Evolutionary conservation across 2,329 filamentous ascomycete species (phyloP).

Genomic region (Fusarium beomiforme): DNA sequence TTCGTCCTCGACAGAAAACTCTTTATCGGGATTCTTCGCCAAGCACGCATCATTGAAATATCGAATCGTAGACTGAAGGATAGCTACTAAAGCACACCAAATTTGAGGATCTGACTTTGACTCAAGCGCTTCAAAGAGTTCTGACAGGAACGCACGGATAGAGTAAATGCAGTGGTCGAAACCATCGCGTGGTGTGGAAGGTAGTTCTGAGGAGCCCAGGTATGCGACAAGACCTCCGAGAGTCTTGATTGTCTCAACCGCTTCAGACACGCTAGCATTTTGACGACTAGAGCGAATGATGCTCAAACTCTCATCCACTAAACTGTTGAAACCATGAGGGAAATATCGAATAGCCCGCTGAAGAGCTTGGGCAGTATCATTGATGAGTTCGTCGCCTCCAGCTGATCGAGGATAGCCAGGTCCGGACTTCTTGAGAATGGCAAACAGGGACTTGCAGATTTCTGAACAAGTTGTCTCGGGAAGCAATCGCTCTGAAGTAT

Average conservation of each 20-base stretch:
- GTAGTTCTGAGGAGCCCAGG: conserved; percentile 59
- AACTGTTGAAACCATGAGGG: conserved; percentile 47
- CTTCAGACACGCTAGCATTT: conserved; percentile 27
- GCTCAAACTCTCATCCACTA: conserved; percentile 45
- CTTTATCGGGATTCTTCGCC: conserved; percentile 33
- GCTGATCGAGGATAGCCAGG: conserved; percentile 26
- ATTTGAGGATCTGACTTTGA: conserved; percentile 45
- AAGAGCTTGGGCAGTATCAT: conserved; percentile 54
- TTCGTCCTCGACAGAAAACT: conserved; percentile 25
- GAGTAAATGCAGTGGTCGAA: conserved; percentile 56
- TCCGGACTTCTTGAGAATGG: conserved; percentile 42
- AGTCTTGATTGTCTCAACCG: conserved; percentile 45
- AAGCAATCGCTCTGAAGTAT: conserved; percentile 46
- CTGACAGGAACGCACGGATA: conserved; percentile 47
- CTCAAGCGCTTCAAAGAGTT: conserved; percentile 51
- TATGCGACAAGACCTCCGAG: conserved; percentile 58
- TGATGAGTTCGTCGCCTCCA: conserved; percentile 51
- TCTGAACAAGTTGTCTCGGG: conserved; percentile 49
- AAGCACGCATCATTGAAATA: conserved; percentile 56
- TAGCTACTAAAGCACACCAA: conserved; percentile 52
- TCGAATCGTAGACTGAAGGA: conserved; percentile 48
- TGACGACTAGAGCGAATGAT: conserved; percentile 42
- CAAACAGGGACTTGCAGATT: conserved; percentile 51
- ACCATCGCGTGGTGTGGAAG: conserved; percentile 37
- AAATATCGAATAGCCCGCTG: conserved; percentile 52